Evolutionary conservation across 306 rosid species (phyloP), one percentile per base, ranked within the genome.

Genomic region (Cotoneaster glaucophyllus): DNA sequence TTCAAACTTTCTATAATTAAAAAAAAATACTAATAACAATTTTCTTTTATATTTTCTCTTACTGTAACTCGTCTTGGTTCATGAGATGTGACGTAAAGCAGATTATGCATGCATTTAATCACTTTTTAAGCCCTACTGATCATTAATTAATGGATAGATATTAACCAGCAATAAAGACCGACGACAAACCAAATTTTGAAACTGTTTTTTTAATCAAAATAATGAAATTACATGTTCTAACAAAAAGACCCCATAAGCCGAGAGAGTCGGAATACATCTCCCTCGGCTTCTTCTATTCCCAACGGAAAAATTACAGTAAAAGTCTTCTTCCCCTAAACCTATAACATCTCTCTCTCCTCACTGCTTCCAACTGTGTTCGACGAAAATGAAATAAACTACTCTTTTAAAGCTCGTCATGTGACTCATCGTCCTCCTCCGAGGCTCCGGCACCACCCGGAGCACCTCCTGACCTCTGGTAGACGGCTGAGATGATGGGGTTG

Each of bases 391-490:
- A 76, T 26, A 6, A 45, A 45, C 25, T 13, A 4, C 5, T 58
- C 1, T 22, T 85, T 84, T 85, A 95, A 39, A 96, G 99, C 87
- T 96, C 98, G 1, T 96, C 97, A 8, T 96, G 98, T 11, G 97
- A 87, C 1, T 93, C 97, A 0, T 92, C 98, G 1, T 85, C 94
- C 21, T 93, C 96, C 0, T 66, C 86, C 0, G 92, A 84, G 43
- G 68, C 85, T 5, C 67, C 77, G 2, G 52, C 88, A 29, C 88
- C 93, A 8, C 92, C 93, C 1, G 98, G 90, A 52, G 90, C 96
- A 1, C 99, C 98, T 28, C 99, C 97, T 0, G 99, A 85, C 41
- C 96, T 82, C 88, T 96, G 98, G 76, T 96, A 96, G 0, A 96
- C 97, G 0, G 98, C 92, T 3, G 91, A 82, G 80, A 96, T 91